phyloP scores from a whole-genome alignment of 441 rosid genomes.

The Syzygium syzygioides region DNA sequence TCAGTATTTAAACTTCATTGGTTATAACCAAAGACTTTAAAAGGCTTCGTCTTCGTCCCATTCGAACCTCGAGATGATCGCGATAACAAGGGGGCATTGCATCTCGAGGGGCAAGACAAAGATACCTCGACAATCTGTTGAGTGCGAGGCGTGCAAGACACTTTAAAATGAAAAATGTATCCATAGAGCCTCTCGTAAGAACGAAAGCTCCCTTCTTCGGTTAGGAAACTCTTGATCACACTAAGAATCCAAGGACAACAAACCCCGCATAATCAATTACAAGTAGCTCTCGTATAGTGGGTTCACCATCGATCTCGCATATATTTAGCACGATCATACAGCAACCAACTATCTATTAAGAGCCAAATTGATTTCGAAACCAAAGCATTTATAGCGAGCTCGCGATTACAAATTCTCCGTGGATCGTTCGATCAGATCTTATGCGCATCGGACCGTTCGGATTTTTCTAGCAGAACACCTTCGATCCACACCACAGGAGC shows the following conservation, averaged over 20 bases:
- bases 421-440: not conserved
- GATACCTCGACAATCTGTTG: too few species aligned
- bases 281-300: not conserved
- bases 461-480: not conserved
- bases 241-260: too few species aligned
- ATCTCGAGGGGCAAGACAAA: too few species aligned
- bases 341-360: too few species aligned
- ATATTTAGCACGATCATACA: not conserved
- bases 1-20: not conserved
- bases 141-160: too few species aligned
- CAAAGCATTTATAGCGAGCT: not conserved
- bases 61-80: too few species aligned
- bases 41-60: too few species aligned
- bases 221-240: too few species aligned
- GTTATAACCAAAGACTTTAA: too few species aligned
- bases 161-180: too few species aligned
- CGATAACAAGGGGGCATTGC: too few species aligned
- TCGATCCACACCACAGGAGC: not conserved
- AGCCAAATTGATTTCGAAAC: not conserved
- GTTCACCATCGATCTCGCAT: not conserved
- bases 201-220: too few species aligned
- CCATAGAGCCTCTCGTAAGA: accelerated
- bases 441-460: not conserved
- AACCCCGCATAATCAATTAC: not conserved
- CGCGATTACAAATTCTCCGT: not conserved